A percentile compares a stretch with the other conserved stretches of the same genome.
These are phyloP conservation scores for Penicillium frequentans DNA, from an alignment of 2,329 filamentous ascomycete genomes.

Conservation along the genomic window DNA sequence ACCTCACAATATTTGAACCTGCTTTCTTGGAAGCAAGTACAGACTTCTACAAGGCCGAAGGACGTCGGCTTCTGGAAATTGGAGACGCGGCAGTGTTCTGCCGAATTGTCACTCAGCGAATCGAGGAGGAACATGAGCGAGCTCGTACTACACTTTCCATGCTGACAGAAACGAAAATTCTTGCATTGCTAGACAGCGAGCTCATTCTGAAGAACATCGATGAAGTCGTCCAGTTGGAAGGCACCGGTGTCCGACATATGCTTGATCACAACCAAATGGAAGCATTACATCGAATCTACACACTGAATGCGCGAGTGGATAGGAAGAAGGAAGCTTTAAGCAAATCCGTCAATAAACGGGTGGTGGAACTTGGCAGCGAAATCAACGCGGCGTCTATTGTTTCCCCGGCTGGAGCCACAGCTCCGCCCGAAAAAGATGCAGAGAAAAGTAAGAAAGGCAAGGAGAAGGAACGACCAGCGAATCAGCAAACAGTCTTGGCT, in stretches of 20 bases:
- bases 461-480: slow-evolving; percentile 57
- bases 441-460: slow-evolving; percentile 52
- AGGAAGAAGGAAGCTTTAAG: slow-evolving; percentile 69
- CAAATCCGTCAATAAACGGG: slow-evolving; percentile 68
- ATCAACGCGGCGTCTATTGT: slow-evolving; percentile 68
- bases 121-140: slow-evolving; percentile 78
- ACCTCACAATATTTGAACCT: slow-evolving; percentile 78
- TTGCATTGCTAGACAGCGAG: slow-evolving; percentile 74
- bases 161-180: slow-evolving; percentile 71
- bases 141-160: slow-evolving; percentile 79
- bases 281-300: slow-evolving; percentile 78
- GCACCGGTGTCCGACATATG: slow-evolving; percentile 83
- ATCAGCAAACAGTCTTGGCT: slow-evolving; percentile 80
- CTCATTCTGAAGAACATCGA: slow-evolving; percentile 75
- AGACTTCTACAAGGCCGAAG: slow-evolving; percentile 74
- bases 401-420: slow-evolving; percentile 53
- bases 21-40: slow-evolving; percentile 71
- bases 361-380: slow-evolving; percentile 76
- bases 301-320: slow-evolving; percentile 76
- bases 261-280: slow-evolving; percentile 81
- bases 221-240: slow-evolving; percentile 81
- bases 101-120: slow-evolving; percentile 68
- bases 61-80: slow-evolving; percentile 70
- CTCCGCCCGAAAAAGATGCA: slow-evolving; percentile 48
- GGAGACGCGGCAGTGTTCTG: slow-evolving; percentile 82